Evolutionary conservation across 2,329 filamentous ascomycete species (phyloP), one percentile per base, ranked within the genome.

Genomic region (Ascochyta rabiei): DNA sequence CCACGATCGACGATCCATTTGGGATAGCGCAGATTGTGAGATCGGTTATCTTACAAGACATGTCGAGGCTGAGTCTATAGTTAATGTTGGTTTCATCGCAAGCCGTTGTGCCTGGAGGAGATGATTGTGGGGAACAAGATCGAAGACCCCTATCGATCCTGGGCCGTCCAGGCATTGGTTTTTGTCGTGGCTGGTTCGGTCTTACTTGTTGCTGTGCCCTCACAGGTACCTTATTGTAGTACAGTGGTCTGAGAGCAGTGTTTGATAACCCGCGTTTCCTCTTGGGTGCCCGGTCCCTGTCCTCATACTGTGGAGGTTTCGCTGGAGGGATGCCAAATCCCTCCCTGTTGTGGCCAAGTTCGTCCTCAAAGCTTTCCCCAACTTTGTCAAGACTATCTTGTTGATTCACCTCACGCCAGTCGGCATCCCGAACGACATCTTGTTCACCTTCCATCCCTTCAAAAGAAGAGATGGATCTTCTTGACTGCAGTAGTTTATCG

Each of bases 1-100:
- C 50, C 19, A 61, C 37, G 24, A 61, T 52, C 15, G 39, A 50
- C 18, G 42, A 56, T 39, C 33, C 38, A 24, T 56, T 45, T 56
- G 31, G 48, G 21, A 58, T 40, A 48, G 16, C 37, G 40, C 42
- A 57, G 39, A 18, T 30, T 15, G 46, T 52, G 38, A 60, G 13
- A 57, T 60, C 44, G 18, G 37, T 53, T 49, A 47, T 45, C 42
- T 53, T 34, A 48, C 43, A 53, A 38, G 31, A 39, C 23, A 37
- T 56, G 15, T 48, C 23, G 40, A 24, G 16, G 33, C 46, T 56
- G 13, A 4, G 34, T 45, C 35, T 30, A 47, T 41, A 28, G 31
- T 49, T 35, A 8, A n/a, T 47, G 39, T 39, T 58, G 19, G 30
- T 30, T 45, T 35, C 38, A 51, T 47, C 15, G n/a, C 35, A 40